Conservation (phyloP, 1,284 basidiomycete species). For the Trametes versicolor region DNA sequence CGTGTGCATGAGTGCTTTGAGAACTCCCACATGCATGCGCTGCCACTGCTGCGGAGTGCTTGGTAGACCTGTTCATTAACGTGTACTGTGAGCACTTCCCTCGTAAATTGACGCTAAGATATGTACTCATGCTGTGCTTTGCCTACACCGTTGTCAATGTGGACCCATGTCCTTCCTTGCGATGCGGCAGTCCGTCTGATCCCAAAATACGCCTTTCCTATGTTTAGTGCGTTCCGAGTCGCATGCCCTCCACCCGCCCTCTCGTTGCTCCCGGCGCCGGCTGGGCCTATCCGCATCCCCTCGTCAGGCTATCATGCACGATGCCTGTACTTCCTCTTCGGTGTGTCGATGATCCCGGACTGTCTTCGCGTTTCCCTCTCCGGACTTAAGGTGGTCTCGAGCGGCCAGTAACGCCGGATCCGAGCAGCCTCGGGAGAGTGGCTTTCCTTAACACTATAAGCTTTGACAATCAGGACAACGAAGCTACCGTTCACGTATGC, state of each 20-base stretch:
- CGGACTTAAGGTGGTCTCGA: constrained; percentile 5
- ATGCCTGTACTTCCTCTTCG: background rate
- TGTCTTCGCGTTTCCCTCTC: background rate
- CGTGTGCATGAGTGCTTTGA: background rate
- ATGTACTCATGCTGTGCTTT: constrained; percentile 8
- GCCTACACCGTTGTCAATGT: constrained; percentile 26
- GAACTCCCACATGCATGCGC: constrained; percentile 18
- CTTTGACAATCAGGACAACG: background rate
- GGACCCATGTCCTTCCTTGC: constrained; percentile 26
- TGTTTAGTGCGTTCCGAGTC: background rate
- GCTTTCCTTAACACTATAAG: background rate
- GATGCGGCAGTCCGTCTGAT: background rate
- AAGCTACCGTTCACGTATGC: background rate
- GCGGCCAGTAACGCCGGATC: background rate
- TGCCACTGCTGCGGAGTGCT: constrained; percentile 18
- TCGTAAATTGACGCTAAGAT: background rate
- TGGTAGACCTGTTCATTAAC: constrained; percentile 9
- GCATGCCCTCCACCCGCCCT: background rate
- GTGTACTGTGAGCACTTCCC: constrained; percentile 19
- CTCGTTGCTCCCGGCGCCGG: background rate
- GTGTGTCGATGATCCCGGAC: constrained; percentile 25
- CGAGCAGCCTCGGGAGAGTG: background rate
- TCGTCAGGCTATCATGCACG: constrained; percentile 10
- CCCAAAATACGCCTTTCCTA: background rate
- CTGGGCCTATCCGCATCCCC: constrained; percentile 11